Evolutionary conservation across 371 early-diverging fungal species (phyloP).

Genomic region (Rhizomucor miehei): DNA sequence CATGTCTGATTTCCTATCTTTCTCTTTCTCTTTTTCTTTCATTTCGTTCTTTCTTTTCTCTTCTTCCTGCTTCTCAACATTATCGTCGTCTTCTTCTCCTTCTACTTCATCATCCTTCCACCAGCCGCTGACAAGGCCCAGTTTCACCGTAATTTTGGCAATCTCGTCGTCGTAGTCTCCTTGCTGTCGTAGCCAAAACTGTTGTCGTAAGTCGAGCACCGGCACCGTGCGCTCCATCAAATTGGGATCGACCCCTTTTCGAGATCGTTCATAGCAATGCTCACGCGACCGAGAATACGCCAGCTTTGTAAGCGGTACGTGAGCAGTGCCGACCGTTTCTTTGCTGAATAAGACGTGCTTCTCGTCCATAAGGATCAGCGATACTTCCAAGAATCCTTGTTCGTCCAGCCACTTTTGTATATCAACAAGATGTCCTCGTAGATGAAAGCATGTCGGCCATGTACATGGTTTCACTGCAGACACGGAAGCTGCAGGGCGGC

Average conservation of each 20-base stretch:
- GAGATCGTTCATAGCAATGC: conserved; percentile 8
- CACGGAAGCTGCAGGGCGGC: conserved; percentile 34
- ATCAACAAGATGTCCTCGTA: conserved; percentile 36
- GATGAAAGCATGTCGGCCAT: conserved; percentile 26
- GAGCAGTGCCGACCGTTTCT: conserved; percentile 25
- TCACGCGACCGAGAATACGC: conserved; percentile 15
- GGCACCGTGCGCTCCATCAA: conserved; percentile 27
- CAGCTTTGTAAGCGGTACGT: conserved; percentile 22
- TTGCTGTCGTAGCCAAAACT: conserved; percentile 5
- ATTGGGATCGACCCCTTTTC: conserved; percentile 12
- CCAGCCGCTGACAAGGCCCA: conserved; percentile 44
- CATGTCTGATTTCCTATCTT: too few relatives aligned
- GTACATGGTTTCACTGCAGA: conserved; percentile 2
- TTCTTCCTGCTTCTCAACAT: neutral
- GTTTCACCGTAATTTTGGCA: conserved; percentile 30
- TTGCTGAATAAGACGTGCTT: conserved; percentile 18
- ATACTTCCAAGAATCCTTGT: conserved; percentile 14
- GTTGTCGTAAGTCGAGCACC: conserved; percentile 19
- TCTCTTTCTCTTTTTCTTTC: neutral
- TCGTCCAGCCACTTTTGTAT: conserved; percentile 40
- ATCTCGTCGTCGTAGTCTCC: conserved; percentile 21
- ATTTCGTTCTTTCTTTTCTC: neutral
- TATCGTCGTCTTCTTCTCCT: neutral
- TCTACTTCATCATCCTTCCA: conserved; percentile 17
- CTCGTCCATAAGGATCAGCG: conserved; percentile 20